Percentiles rank a stretch among this genome's conserved stretches.
These are phyloP conservation scores for Parastagonospora avenae DNA, from an alignment of 2,329 filamentous ascomycete species.

Conservation along the genomic window DNA sequence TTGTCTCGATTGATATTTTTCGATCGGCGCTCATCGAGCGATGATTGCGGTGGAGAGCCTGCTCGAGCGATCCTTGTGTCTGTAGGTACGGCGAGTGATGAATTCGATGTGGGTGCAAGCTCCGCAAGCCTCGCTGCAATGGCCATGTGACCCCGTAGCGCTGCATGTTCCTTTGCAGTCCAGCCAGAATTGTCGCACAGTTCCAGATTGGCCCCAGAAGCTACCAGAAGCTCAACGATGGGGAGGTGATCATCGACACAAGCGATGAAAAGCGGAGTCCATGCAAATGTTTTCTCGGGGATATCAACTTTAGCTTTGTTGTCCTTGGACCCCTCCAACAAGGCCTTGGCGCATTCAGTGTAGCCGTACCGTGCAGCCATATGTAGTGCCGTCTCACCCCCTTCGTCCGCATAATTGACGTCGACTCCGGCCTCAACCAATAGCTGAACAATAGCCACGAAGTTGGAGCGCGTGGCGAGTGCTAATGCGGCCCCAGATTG, in stretches of 20 bases:
- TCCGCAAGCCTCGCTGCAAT: slow-evolving; percentile 74
- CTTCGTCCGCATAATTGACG: slow-evolving; percentile 89
- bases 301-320: slow-evolving; percentile 80
- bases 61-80: slow-evolving; percentile 38
- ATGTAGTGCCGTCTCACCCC: slow-evolving; percentile 89
- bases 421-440: slow-evolving; percentile 89
- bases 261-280: slow-evolving; percentile 94
- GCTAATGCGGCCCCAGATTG: slow-evolving; percentile 88
- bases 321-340: slow-evolving; percentile 71
- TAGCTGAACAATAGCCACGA: slow-evolving; percentile 80
- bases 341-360: slow-evolving; percentile 74
- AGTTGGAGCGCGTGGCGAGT: slow-evolving; percentile 87
- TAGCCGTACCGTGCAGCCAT: slow-evolving; percentile 90
- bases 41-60: slow-evolving; percentile 61
- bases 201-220: slow-evolving; percentile 76
- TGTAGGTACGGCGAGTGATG: slow-evolving; percentile 29
- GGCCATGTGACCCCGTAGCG: slow-evolving; percentile 82
- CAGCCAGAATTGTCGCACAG: slow-evolving; percentile 85
- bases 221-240: slow-evolving; percentile 77
- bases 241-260: slow-evolving; percentile 83
- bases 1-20: slow-evolving; percentile 48
- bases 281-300: slow-evolving; percentile 81
- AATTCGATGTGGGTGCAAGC: slow-evolving; percentile 52
- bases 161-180: slow-evolving; percentile 92
- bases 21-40: slow-evolving; percentile 56